Base-by-base conservation (phyloP, 2,329 filamentous ascomycete species). In the Epichloe sibirici region DNA sequence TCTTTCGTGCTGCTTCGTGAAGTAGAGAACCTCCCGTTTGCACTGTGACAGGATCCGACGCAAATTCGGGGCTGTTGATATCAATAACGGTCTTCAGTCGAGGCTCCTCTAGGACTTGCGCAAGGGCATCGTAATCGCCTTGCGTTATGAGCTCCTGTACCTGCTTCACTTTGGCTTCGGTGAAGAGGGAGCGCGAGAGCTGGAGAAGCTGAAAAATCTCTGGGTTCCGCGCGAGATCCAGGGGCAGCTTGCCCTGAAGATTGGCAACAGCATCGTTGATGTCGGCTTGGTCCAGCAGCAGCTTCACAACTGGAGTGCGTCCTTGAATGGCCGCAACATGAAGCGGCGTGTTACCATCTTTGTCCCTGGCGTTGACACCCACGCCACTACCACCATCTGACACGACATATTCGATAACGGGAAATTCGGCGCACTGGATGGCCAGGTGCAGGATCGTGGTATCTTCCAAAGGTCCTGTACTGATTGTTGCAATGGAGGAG, bases 151-250 rank as follows among this genome's bases (percentile, higher is more conserved):
- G 74, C 13, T 83, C 79, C 62, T 97, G 91, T 7, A 97, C 84
- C 64, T 91, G 83, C 62, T 83, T 83, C 13, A 94, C 82, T 66
- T 91, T 94, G 57, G 77, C 78, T 62, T 98, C 93, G 52, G 94
- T 85, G 66, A 91, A 97, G 49, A 96, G 74, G 4, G 90, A 95
- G 45, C 90, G 81, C 8, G 90, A 85, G 15, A 97, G 82, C 68
- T 98, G 93, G 50, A 98, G 77, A 63, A 91, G 85, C 69, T 97
- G 90, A 71, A 95, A 97, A 53, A 97, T 96, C 17, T 97, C 91
- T 1, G 93, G 89, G 28, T 84, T 96, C 40, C 90, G 83, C 4
- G 93, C 89, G 43, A 96, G 75, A 62, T 98, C 93, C 49, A 97
- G 79, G 5, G 93, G 84, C 4, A 90, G 79, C 62, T 90, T 89